Evolutionary conservation across 23 red algal genomes (phyloP).

Genomic region (Agarophyton chilense): DNA sequence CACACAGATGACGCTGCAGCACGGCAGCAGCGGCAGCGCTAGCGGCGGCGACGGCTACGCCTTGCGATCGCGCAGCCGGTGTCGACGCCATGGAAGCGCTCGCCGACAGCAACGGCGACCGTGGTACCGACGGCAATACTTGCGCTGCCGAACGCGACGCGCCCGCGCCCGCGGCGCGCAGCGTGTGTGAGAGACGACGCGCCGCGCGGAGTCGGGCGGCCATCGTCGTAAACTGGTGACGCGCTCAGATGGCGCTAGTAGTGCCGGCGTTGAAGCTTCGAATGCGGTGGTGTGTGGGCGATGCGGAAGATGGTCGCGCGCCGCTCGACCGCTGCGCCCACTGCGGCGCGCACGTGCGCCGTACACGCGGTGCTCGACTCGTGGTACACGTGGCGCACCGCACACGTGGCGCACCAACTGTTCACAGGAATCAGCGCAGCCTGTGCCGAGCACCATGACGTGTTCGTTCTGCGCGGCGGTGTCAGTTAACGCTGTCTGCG

Average conservation of each 20-base stretch:
- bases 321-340: not conserved
- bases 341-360: not conserved
- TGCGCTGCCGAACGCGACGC: not conserved
- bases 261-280: too few relatives aligned
- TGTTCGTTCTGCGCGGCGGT: not conserved
- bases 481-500: too few relatives aligned
- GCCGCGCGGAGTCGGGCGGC: constrained; percentile 6
- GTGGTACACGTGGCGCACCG: not conserved
- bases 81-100: not conserved
- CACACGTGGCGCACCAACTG: not conserved
- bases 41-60: not conserved
- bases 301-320: too few relatives aligned
- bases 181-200: constrained; percentile 5
- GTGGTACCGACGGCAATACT: not conserved
- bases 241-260: not conserved
- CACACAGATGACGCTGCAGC: not conserved
- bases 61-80: not conserved
- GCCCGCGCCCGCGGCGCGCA: not conserved
- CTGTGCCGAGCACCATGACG: too few relatives aligned
- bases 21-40: not conserved
- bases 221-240: too few relatives aligned
- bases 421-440: not conserved
- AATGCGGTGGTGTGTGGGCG: not conserved
- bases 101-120: not conserved
- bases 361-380: not conserved